Base-by-base conservation (phyloP, 306 rosid species). In the Oxytropis ochrocephala region DNA sequence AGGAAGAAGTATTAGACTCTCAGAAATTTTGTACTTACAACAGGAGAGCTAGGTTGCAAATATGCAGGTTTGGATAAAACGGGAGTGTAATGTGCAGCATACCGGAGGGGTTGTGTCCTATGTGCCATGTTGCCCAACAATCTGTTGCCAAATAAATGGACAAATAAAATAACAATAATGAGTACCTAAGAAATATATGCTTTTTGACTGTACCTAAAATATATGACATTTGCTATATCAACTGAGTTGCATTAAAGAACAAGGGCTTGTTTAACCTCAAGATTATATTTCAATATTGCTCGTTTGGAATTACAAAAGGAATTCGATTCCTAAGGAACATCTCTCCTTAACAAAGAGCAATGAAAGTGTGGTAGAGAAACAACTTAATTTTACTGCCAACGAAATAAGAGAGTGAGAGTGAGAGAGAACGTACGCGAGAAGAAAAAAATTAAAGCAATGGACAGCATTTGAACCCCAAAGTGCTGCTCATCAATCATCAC, bases 291-390 rank as follows among this genome's bases (percentile, higher is more conserved):
- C 98, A 43, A 90, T n/a, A n/a, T n/a, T 90, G 96, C 98, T 93
- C 74, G 98, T 93, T 43, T 93, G 98, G 98, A 93, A 93, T 79
- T 90, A 90, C 78, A 93, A 93, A 83, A 90, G 81, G 79, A 93
- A 80, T 69, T 76, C 89, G 71, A 60, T 77, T 36, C 58, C 75
- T 49, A 47, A 69, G 78, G 96, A 90, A 70, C 87, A 84, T 47
- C 79, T 77, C 30, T 85, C 96, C 35, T 65, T 72, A 43, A 52
- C 68, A 33, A 82, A 47, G 66, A 77, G 69, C 55, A 48, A 72
- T 0, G 74, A 43, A 36, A 77, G 76, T 70, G 64, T 50, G 24
- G 27, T 44, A n/a, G 77, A n/a, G 61, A 75, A 72, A 44, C 85
- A 73, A 42, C 86, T n/a, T n/a, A n/a, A n/a, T n/a, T n/a, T n/a